Evolutionary conservation across 306 rosid species (phyloP).

Genomic region (Oxytropis ochrocephala): DNA sequence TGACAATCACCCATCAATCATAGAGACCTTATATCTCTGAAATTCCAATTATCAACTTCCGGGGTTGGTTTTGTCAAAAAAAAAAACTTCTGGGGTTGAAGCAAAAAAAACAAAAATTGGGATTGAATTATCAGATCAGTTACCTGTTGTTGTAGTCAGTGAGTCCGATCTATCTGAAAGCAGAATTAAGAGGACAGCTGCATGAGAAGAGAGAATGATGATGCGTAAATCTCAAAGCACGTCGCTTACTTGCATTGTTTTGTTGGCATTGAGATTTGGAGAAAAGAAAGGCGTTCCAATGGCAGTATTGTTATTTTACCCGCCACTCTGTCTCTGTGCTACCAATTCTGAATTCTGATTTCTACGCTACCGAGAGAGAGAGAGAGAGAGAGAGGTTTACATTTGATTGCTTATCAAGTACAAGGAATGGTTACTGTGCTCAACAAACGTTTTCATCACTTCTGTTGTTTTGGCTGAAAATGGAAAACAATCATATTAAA

Average conservation of each 20-base stretch:
- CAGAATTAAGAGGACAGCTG: slow-evolving; percentile 14
- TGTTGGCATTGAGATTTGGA: slow-evolving; percentile 24
- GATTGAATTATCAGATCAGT: slow-evolving; percentile 21
- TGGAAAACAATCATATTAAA: not conserved
- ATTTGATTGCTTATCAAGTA: not conserved
- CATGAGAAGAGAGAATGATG: slow-evolving; percentile 20
- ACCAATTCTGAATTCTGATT: not conserved
- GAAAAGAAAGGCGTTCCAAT: slow-evolving; percentile 2
- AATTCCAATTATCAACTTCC: not conserved
- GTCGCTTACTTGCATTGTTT: slow-evolving; percentile 27
- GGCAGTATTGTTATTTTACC: slow-evolving; percentile 16
- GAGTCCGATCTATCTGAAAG: slow-evolving; percentile 44
- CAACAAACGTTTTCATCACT: not conserved
- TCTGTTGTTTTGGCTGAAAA: not conserved
- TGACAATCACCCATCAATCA: slow-evolving; percentile 19
- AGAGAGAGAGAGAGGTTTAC: not conserved
- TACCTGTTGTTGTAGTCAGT: slow-evolving; percentile 15
- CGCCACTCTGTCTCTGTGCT: slow-evolving; percentile 16
- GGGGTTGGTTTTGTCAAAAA: no score
- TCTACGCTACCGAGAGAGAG: not conserved
- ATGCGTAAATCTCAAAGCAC: slow-evolving; percentile 34
- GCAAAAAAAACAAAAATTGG: not conserved
- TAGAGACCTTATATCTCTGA: not conserved
- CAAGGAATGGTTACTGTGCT: not conserved
- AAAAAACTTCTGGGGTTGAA: not conserved